A percentile compares a stretch with the other conserved stretches of the same genome.
Evolutionary conservation across 768 basidiomycete species (phyloP).

Genomic region (Saitozyma podzolica): DNA sequence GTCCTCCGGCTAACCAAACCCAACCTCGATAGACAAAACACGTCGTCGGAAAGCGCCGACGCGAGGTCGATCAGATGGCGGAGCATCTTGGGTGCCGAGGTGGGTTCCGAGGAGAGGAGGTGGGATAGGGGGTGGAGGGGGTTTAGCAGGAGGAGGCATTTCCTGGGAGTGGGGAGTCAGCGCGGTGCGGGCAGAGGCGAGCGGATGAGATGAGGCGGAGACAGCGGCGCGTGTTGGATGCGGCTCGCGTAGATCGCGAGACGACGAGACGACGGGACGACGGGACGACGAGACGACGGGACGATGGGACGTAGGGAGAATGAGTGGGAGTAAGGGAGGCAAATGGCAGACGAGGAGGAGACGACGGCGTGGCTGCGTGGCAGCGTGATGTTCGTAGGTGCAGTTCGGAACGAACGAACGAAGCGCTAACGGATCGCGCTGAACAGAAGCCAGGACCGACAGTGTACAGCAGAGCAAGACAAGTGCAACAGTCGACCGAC

Average conservation of each 20-base stretch:
- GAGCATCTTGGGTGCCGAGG: constrained; percentile 31
- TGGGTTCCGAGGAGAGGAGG: constrained; percentile 41
- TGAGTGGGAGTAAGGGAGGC: too few relatives aligned
- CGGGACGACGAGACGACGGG: too few relatives aligned
- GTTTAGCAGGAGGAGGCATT: constrained; percentile 48
- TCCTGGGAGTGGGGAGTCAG: constrained; percentile 21
- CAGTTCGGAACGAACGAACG: background rate
- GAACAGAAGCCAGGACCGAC: too few relatives aligned
- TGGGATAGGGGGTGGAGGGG: constrained; percentile 41
- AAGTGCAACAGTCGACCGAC: too few relatives aligned
- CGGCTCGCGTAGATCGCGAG: too few relatives aligned
- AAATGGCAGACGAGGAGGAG: too few relatives aligned
- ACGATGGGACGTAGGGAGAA: too few relatives aligned
- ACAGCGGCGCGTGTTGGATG: background rate
- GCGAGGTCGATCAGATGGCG: constrained; percentile 37
- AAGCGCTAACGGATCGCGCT: background rate
- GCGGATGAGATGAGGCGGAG: too few relatives aligned
- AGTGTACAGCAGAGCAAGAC: too few relatives aligned
- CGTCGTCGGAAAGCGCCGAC: constrained; percentile 39
- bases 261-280: too few relatives aligned
- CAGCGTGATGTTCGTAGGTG: too few relatives aligned
- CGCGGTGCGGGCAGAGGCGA: background rate
- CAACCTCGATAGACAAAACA: constrained; percentile 33
- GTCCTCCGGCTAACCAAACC: constrained; percentile 29
- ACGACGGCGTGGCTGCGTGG: too few relatives aligned